Base-by-base conservation (phyloP, 2,329 filamentous ascomycete species). In the Colletotrichum godetiae region DNA sequence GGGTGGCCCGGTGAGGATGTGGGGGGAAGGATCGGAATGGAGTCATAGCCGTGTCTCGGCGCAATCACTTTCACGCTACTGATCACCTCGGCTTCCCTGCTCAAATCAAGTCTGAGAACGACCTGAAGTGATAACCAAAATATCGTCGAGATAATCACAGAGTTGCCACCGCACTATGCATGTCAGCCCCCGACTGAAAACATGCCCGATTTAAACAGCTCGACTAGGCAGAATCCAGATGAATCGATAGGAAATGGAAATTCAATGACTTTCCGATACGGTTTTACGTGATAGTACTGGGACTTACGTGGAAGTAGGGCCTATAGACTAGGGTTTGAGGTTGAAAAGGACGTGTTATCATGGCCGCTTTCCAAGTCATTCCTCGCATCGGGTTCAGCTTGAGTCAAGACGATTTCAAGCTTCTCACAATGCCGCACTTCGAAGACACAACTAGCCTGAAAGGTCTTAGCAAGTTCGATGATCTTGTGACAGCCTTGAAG, bases 51-150 rank as follows among this genome's bases (percentile, higher is more conserved):
- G 22, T 13, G 4, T 27, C 52, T 55, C 52, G 52, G 52, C 57
- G 77, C 80, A 95, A 13, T 22, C n/a, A 27, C 24, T 12, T 55
- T 27, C 24, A 55, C 52, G 27, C 5, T 3, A 27, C 22, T 55
- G 52, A 22, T 27, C 4, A 55, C 52, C 22, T 55, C 49, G 22
- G 52, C 24, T 24, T 55, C 52, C 24, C 19, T 27, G 11, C 11
- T 55, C 22, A 12, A 27, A 8, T 55, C 22, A n/a, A 24, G 1
- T 24, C 4, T 22, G n/a, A 27, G 11, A 27, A 49, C 15, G 19
- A 49, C 6, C 15, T 8, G 42, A 49, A 19, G 19, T 49, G 42
- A 49, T 49, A 11, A 49, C 15, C 42, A n/a, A 11, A 49, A 10
- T n/a, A 11, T 49, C 8, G 0, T 49, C 42, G 19, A n/a, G 7